phyloP scores from a whole-genome alignment of 345 rosid genomes.

The Eucalyptus sideroxylon region DNA sequence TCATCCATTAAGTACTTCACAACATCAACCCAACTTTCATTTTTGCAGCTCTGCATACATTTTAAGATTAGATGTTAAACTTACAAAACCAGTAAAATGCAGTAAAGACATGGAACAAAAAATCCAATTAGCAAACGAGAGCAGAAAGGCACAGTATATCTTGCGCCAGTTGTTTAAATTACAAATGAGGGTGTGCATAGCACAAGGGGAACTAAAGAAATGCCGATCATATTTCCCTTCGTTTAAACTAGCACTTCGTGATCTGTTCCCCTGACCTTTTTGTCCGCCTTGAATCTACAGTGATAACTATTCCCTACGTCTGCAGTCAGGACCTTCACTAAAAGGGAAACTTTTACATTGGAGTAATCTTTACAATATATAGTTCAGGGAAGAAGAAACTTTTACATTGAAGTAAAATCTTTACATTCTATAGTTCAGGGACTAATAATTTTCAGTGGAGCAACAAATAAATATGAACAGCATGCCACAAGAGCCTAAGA shows the following conservation, averaged over 20 bases:
- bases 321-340: neutral
- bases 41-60: constrained; percentile 54
- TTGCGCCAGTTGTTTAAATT: neutral
- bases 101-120: neutral
- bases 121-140: neutral
- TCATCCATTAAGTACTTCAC: constrained; percentile 78
- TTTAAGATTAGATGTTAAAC: neutral
- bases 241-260: neutral
- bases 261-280: neutral
- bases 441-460: neutral
- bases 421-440: neutral
- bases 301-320: neutral
- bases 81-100: neutral
- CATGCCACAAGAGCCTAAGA: neutral
- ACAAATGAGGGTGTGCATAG: neutral
- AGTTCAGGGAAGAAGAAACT: neutral
- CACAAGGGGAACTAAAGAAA: neutral
- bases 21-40: constrained; percentile 59
- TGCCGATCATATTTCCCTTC: neutral
- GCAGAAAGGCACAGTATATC: neutral
- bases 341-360: neutral
- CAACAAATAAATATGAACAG: neutral
- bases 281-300: neutral
- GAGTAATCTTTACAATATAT: neutral
- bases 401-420: neutral